Base-by-base conservation (phyloP, 208 protist genomes). In the Trypanosoma platydactyli region DNA sequence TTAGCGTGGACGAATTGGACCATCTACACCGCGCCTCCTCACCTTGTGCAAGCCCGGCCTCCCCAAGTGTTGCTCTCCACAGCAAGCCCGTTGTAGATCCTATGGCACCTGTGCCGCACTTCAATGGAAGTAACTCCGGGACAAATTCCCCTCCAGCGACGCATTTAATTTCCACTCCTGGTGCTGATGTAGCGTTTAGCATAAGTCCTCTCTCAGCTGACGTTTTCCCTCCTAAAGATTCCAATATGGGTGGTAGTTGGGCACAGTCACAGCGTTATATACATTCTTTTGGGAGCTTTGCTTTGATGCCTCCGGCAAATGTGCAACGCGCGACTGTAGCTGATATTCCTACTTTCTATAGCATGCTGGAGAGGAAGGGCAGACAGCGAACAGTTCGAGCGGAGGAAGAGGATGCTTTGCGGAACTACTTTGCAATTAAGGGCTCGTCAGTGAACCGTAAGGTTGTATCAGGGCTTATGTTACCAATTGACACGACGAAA, bases 271-370 rank as follows among this genome's bases (percentile, higher is more conserved):
- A 84, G 58, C 81, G 85, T 13, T 71, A 84, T 57, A 68, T 91
- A 50, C 83, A 88, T 53, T 71, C 65, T 29, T 71, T 74, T 42
- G 81, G 84, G 29, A 77, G 59, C 30, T 89, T 80, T 59, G 82
- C 87, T 38, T 71, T 50, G 16, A 70, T 62, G 29, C 78, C 87
- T 22, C 82, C 87, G 0, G 70, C 68, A 15, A 86, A 93, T 70
- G 72, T 85, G 3, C 60, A 74, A 62, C 80, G 68, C 41, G 87
- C 87, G 4, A 83, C 88, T 12, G 44, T 84, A 7, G 53, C 52
- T 29, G 88, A 94, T 29, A 88, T 94, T n/a, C 88, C 88, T 5
- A 54, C 74, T 48, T 94, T 94, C 64, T 94, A 94, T 76, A 81
- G 75, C 16, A 80, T 72, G 42, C 77, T 69, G 29, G 77, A 85